phyloP scores from a whole-genome alignment of 1,284 basidiomycete genomes.

The Cutaneotrichosporon daszewskae region DNA sequence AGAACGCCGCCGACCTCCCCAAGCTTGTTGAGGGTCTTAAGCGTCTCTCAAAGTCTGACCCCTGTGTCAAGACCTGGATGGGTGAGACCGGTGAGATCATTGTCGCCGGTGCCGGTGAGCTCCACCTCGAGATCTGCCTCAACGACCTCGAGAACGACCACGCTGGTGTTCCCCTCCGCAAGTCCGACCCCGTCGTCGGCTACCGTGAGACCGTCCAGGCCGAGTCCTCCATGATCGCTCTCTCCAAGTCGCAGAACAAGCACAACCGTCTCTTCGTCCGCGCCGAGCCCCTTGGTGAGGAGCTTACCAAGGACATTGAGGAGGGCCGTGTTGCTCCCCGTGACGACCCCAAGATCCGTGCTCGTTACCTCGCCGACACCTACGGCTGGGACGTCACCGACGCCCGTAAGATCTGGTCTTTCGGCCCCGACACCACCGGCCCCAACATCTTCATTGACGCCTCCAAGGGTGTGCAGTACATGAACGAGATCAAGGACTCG shows the following conservation, averaged over 20 bases:
- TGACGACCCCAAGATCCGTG: conserved; percentile 97
- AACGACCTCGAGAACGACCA: conserved; percentile 99
- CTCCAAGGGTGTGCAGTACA: conserved; percentile 97
- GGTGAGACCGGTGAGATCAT: conserved; percentile 94
- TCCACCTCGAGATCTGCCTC: conserved; percentile 99
- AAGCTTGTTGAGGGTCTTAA: conserved; percentile 99
- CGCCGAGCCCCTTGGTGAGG: conserved; percentile 89
- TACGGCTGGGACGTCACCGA: conserved; percentile 99
- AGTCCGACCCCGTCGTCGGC: conserved; percentile 96
- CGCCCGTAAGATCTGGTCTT: conserved; percentile 99
- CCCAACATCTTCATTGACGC: conserved; percentile 96
- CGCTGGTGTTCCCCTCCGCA: conserved; percentile 98
- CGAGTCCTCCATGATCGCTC: conserved; percentile 90
- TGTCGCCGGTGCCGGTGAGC: conserved; percentile 98
- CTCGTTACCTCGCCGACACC: conserved; percentile 92
- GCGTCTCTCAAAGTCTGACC: conserved; percentile 99
- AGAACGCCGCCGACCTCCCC: conserved; percentile 98
- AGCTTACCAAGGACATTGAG: conserved; percentile 91
- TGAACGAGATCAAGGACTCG: conserved; percentile 99
- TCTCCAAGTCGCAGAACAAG: conserved; percentile 99
- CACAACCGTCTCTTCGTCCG: conserved; percentile 98
- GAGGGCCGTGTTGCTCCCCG: conserved; percentile 76
- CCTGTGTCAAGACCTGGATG: conserved; percentile 97
- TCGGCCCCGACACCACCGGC: conserved; percentile 97
- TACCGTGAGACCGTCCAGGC: conserved; percentile 98